Evolutionary conservation across 106 monocot species (phyloP).

Genomic region (Dactylorhiza incarnata): DNA sequence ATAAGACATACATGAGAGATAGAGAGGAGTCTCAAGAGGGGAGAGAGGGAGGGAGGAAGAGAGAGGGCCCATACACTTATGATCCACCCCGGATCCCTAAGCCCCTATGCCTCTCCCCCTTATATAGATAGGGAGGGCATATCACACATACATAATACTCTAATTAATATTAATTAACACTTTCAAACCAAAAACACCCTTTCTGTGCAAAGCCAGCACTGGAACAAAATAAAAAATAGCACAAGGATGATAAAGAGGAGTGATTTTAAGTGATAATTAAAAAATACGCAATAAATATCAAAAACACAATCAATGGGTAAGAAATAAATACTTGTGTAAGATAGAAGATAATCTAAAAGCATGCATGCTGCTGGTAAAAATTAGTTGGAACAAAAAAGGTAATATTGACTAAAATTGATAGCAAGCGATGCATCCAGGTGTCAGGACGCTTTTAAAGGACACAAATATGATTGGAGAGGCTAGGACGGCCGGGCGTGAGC

Average conservation of each 20-base stretch:
- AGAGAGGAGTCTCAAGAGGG: too few species aligned
- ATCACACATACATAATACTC: too few species aligned
- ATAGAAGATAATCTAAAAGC: not conserved
- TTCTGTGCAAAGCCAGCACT: not conserved
- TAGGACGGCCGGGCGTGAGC: too few species aligned
- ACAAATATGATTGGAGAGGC: too few species aligned
- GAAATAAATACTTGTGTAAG: not conserved
- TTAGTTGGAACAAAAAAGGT: not conserved
- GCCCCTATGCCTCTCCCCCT: too few species aligned
- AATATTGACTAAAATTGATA: not conserved
- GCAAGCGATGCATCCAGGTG: not conserved
- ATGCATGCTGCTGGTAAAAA: not conserved
- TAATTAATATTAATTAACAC: too few species aligned
- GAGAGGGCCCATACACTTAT: too few species aligned
- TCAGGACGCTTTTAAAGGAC: not conserved
- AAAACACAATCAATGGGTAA: not conserved
- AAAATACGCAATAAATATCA: not conserved
- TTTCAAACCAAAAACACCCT: too few species aligned
- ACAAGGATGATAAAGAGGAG: not conserved
- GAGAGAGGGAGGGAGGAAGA: too few species aligned
- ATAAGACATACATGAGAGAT: too few species aligned
- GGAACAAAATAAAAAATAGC: conserved; percentile 1
- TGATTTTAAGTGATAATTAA: not conserved
- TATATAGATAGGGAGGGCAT: too few species aligned
- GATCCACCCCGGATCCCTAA: too few species aligned